These are phyloP conservation scores for Rutidosis leptorrhynchoides DNA, from an alignment of 129 eudicot genomes.

Conservation along the genomic window DNA sequence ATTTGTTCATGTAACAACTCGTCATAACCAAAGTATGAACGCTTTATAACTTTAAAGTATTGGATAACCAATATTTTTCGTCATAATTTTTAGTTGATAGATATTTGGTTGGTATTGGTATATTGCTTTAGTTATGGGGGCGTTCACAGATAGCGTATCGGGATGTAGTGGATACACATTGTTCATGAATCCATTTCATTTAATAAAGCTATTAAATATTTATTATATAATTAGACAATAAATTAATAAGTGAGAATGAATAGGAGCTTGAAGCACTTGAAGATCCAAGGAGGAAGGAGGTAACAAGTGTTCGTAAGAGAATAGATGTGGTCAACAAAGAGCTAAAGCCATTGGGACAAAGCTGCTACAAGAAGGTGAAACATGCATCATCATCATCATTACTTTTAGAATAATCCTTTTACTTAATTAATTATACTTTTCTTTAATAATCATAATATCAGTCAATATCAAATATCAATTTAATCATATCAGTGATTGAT, in stretches of 20 bases:
- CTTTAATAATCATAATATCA: neutral
- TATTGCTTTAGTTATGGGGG: no score
- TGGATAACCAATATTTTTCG: no score
- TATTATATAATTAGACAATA: no score
- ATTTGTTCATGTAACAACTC: no score
- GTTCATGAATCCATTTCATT: no score
- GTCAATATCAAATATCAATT: no score
- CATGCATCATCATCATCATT: conserved; percentile 30
- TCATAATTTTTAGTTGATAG: neutral
- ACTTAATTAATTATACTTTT: conserved; percentile 30
- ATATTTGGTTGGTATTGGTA: no score
- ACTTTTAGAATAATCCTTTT: conserved; percentile 3
- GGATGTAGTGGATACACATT: no score
- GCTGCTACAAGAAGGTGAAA: conserved; percentile 77
- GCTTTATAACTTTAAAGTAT: neutral
- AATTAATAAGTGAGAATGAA: neutral
- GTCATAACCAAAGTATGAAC: no score
- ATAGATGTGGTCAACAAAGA: conserved; percentile 67
- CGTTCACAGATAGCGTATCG: no score
- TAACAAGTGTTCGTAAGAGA: conserved; percentile 51
- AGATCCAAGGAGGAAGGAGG: conserved; percentile 89
- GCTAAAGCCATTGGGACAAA: conserved; percentile 61
- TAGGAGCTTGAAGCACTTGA: conserved; percentile 68
- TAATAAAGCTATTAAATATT: no score
- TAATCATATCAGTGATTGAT: conserved; percentile 17